A percentile compares a stretch with the other conserved stretches of the same genome.
These are phyloP conservation scores for Boletus fagicola DNA, from an alignment of 768 basidiomycete genomes.

Conservation along the genomic window DNA sequence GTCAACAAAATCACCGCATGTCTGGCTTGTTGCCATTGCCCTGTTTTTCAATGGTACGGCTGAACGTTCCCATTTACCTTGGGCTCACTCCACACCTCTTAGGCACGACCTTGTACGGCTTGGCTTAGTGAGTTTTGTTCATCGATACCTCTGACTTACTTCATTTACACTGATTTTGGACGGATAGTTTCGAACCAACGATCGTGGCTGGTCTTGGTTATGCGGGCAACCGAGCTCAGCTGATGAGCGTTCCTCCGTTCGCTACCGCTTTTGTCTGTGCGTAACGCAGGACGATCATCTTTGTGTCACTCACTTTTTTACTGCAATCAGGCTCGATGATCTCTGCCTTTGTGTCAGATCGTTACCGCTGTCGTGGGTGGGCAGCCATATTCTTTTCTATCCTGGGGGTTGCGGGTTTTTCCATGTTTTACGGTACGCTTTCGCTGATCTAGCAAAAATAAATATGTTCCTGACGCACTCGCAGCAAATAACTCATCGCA, in stretches of 20 bases:
- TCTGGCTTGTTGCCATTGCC: slow-evolving; percentile 47
- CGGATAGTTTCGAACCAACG: slow-evolving; percentile 63
- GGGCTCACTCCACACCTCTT: background rate
- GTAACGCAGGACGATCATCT: slow-evolving; percentile 15
- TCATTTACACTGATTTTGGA: slow-evolving; percentile 30
- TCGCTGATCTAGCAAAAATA: background rate
- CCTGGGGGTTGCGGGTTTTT: slow-evolving; percentile 48
- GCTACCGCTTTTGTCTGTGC: slow-evolving; percentile 47
- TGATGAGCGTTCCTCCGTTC: slow-evolving; percentile 62
- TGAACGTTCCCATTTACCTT: background rate
- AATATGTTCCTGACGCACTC: background rate
- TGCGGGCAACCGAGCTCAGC: slow-evolving; percentile 50
- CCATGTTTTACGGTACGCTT: slow-evolving; percentile 51
- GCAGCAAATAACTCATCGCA: slow-evolving; percentile 32
- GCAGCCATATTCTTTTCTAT: slow-evolving; percentile 33
- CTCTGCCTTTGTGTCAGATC: slow-evolving; percentile 51
- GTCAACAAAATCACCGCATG: slow-evolving; percentile 55
- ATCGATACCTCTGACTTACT: slow-evolving; percentile 31
- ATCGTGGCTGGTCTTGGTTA: slow-evolving; percentile 65
- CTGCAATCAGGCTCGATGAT: slow-evolving; percentile 35
- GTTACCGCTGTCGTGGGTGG: slow-evolving; percentile 48
- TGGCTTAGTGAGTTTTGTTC: slow-evolving; percentile 24
- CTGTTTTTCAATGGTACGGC: slow-evolving; percentile 54
- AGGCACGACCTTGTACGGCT: slow-evolving; percentile 20
- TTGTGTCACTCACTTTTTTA: background rate